Conservation (phyloP, 139 green algal genomes). For the Volvox reticuliferus region DNA sequence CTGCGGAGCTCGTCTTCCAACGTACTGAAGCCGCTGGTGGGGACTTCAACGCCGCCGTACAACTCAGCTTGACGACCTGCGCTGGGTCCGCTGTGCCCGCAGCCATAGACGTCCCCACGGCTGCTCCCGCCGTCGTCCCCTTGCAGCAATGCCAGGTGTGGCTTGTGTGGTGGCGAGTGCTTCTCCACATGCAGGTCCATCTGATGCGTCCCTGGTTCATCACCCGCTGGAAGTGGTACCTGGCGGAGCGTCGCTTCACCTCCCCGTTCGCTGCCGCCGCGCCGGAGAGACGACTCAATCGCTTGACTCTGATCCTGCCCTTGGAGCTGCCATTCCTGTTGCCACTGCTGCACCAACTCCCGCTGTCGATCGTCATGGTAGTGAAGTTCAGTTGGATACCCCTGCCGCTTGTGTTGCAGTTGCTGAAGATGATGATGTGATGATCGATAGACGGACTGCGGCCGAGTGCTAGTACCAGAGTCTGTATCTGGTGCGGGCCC, state of each 20-base stretch:
- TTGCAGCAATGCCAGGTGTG: slow-evolving; percentile 14
- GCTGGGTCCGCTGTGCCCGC: not conserved
- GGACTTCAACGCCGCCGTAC: not conserved
- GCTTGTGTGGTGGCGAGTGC: not conserved
- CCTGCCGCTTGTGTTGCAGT: not conserved
- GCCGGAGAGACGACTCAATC: too few relatives aligned
- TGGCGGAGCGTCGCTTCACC: not conserved
- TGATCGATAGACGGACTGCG: too few relatives aligned
- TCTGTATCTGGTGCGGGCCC: too few relatives aligned
- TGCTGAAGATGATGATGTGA: not conserved
- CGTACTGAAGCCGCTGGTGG: not conserved
- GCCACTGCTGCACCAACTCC: not conserved
- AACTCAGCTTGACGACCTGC: too few relatives aligned
- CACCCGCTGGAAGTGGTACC: not conserved
- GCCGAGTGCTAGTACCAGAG: too few relatives aligned
- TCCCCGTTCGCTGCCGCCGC: not conserved
- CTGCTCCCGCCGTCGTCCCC: not conserved
- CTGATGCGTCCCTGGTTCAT: too few relatives aligned
- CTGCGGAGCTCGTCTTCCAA: slow-evolving; percentile 4
- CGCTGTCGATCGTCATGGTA: slow-evolving; percentile 15
- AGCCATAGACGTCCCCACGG: not conserved
- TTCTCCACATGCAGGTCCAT: not conserved
- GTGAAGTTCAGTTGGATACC: not conserved
- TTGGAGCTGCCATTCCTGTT: not conserved
- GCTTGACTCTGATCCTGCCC: too few relatives aligned